These are phyloP conservation scores for Penicillium paxilli DNA, from an alignment of 495 filamentous ascomycete species.

Conservation along the genomic window DNA sequence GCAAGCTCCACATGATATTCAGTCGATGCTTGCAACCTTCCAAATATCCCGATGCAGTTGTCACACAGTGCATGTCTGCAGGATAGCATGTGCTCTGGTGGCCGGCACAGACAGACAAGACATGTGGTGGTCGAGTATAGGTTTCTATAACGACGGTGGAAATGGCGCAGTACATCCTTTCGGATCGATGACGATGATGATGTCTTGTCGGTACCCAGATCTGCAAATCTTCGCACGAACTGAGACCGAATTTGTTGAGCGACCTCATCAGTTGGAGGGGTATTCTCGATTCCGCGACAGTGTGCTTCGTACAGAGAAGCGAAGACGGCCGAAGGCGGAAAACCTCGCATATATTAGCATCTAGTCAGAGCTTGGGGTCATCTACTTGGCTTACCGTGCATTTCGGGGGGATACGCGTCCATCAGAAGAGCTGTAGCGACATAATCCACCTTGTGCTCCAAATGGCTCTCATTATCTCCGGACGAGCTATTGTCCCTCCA, in stretches of 20 bases:
- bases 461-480: neutral
- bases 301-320: neutral
- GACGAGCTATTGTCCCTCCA: neutral
- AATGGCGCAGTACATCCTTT: neutral
- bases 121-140: conserved; percentile 20
- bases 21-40: neutral
- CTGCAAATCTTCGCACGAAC: neutral
- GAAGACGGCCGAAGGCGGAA: neutral
- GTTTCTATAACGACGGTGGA: conserved; percentile 2
- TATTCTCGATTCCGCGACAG: neutral
- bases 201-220: neutral
- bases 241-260: neutral
- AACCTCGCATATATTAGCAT: neutral
- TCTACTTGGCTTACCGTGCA: neutral
- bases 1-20: conserved; percentile 20
- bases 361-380: neutral
- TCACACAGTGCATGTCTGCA: conserved; percentile 36
- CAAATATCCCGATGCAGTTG: conserved; percentile 28
- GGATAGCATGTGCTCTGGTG: conserved; percentile 30
- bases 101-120: conserved; percentile 23
- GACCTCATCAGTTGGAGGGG: neutral
- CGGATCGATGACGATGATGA: neutral
- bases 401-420: neutral
- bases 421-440: neutral
- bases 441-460: neutral